Evolutionary conservation across 768 basidiomycete genomes (phyloP), one percentile per base, ranked within the genome.

Genomic region (Leccinum uliginosum): DNA sequence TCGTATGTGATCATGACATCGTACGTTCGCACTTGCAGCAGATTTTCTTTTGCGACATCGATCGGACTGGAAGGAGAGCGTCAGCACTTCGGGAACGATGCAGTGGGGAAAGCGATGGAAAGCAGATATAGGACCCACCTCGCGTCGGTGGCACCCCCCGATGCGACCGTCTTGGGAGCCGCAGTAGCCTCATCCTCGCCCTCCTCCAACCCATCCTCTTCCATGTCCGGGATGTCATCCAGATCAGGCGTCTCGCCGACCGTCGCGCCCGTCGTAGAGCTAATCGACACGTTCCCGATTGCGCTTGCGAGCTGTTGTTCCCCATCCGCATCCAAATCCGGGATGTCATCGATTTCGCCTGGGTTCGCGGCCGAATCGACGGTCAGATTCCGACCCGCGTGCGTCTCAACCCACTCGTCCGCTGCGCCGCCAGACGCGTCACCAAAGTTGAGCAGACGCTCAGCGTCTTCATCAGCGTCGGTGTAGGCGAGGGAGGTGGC

Each of bases 1-100:
- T 99, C 97, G 73, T 98, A 99, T 49, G 92, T 93, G 78, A 99
- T 98, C 89, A 97, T 92, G 67, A 98, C 95, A 72, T 99, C 97
- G 77, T 99, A 99, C 11, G 96, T 99, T 67, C 97, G 84, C 40
- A 98, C 93, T 80, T 95, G 92, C 43, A 98, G 78, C 26, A 98
- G 78, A 65, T 97, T 97, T 55, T 84, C 85, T 59, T 85, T 91
- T 32, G 85, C 83, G 21, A 81, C 78, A 61, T 87, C 85, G 19
- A 80, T 75, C 63, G 83, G 74, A 60, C 87, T 91, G 59, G 38
- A 35, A 50, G 29, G 35, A 51, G 32, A 35, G 12, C 38, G 24
- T 49, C 48, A 65, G 58, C 34, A n/a, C 38, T 40, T 34, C n/a
- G 38, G 5, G 9, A 19, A 29, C 29, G 40, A 14, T 44, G 27